Percentiles rank a stretch among this genome's conserved stretches.
Evolutionary conservation across 306 rosid species (phyloP).

Genomic region (Vachellia pachyceras): DNA sequence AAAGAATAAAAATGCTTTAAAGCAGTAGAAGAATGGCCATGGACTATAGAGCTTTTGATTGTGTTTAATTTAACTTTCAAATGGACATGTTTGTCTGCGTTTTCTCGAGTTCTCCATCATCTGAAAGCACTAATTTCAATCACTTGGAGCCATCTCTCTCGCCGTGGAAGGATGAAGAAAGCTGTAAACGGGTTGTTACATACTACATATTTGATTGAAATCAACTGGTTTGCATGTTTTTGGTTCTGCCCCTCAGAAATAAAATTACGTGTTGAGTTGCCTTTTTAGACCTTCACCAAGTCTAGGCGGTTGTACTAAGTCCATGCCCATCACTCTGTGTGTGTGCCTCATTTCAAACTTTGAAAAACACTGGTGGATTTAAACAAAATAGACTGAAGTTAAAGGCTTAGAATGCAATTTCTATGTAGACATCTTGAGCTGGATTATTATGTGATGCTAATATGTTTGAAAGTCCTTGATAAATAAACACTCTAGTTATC

Average conservation of each 20-base stretch:
- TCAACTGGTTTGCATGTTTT: too few species aligned
- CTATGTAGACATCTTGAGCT: neutral
- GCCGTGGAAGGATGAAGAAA: neutral
- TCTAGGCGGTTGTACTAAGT: too few species aligned
- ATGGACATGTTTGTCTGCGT: neutral
- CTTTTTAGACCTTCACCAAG: too few species aligned
- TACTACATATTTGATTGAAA: too few species aligned
- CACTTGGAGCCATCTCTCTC: neutral
- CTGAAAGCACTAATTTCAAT: neutral
- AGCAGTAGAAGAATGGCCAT: neutral
- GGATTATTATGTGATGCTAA: neutral
- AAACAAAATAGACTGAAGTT: neutral
- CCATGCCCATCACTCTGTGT: too few species aligned
- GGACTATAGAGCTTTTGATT: neutral
- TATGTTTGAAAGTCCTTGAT: too few species aligned
- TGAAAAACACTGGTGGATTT: neutral
- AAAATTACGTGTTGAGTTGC: too few species aligned
- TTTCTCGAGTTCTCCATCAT: neutral
- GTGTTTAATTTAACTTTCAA: neutral
- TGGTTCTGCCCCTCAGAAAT: too few species aligned
- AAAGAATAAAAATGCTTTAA: neutral
- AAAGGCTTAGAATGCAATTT: neutral
- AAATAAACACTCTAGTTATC: slow-evolving; percentile 9
- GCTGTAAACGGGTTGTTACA: neutral
- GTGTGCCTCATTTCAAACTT: neutral